Evolutionary conservation across 2,329 filamentous ascomycete genomes (phyloP).

Genomic region (Botrytis fragariae): DNA sequence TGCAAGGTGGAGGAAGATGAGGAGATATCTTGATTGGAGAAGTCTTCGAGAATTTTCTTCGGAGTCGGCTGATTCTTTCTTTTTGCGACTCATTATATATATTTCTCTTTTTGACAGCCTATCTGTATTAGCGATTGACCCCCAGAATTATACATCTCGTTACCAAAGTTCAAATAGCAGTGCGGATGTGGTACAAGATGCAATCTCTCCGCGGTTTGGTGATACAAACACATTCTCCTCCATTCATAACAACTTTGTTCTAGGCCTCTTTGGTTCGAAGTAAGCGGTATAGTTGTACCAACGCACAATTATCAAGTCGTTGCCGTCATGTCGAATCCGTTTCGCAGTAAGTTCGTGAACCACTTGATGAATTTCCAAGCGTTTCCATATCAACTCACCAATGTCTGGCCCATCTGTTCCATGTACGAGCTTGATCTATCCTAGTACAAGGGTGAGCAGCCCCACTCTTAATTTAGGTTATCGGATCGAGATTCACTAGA

Average conservation of each 20-base stretch:
- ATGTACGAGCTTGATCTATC: too few species aligned
- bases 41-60: not conserved
- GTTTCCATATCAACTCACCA: not conserved
- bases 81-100: not conserved
- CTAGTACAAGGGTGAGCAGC: not conserved
- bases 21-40: not conserved
- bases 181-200: not conserved
- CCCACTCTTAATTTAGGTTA: too few species aligned
- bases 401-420: not conserved
- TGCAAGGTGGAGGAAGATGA: too few species aligned
- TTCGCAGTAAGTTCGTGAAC: not conserved
- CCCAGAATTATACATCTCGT: not conserved
- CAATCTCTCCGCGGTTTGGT: too few species aligned
- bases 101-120: not conserved
- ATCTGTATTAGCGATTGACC: not conserved
- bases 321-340: not conserved
- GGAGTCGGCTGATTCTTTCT: not conserved
- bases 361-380: not conserved
- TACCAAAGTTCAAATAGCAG: not conserved
- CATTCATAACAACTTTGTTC: not conserved
- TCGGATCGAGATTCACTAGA: not conserved
- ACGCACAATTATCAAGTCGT: not conserved
- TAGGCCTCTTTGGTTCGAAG: not conserved
- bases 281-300: not conserved
- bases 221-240: not conserved